Percentiles rank a stretch among this genome's conserved stretches.
Evolutionary conservation across 2,329 filamentous ascomycete genomes (phyloP).

Genomic region (Cladosporium phlei): DNA sequence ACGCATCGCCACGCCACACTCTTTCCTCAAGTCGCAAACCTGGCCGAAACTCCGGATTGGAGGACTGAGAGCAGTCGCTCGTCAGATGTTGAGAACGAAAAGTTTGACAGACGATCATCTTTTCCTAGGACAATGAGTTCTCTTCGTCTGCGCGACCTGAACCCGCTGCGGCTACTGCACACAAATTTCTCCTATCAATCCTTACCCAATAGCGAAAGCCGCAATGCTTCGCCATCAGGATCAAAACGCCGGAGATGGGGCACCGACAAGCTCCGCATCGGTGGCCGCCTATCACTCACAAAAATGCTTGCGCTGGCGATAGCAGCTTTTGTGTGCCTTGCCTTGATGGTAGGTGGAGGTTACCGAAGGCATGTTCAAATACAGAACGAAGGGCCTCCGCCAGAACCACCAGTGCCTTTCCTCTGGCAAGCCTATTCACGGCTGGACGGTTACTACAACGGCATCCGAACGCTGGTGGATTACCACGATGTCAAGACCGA

Average conservation of each 20-base stretch:
- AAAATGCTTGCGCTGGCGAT: conserved; percentile 39
- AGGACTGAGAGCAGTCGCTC: conserved; percentile 15
- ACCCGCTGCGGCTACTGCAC: conserved; percentile 43
- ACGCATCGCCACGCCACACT: not conserved
- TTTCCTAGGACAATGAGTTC: conserved; percentile 21
- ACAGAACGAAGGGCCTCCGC: conserved; percentile 26
- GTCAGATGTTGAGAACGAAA: conserved; percentile 17
- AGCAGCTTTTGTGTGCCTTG: conserved; percentile 35
- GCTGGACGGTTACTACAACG: conserved; percentile 46
- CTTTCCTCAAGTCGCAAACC: conserved; percentile 14
- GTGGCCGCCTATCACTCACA: conserved; percentile 37
- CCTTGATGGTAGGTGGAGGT: conserved; percentile 40
- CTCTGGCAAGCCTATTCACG: conserved; percentile 44
- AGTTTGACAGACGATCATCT: conserved; percentile 12
- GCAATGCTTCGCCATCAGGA: conserved; percentile 8
- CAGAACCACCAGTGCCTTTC: conserved; percentile 33
- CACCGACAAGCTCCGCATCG: conserved; percentile 18
- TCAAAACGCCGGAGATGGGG: conserved; percentile 2
- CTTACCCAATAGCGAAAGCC: conserved; percentile 30
- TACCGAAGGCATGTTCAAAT: conserved; percentile 29
- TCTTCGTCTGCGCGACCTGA: conserved; percentile 37
- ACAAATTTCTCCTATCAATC: conserved; percentile 44
- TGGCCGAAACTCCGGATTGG: conserved; percentile 13
- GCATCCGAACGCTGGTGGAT: conserved; percentile 43
- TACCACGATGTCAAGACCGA: conserved; percentile 40